Evolutionary conservation across 306 rosid genomes (phyloP).

Genomic region (Astragalus membranaceus): DNA sequence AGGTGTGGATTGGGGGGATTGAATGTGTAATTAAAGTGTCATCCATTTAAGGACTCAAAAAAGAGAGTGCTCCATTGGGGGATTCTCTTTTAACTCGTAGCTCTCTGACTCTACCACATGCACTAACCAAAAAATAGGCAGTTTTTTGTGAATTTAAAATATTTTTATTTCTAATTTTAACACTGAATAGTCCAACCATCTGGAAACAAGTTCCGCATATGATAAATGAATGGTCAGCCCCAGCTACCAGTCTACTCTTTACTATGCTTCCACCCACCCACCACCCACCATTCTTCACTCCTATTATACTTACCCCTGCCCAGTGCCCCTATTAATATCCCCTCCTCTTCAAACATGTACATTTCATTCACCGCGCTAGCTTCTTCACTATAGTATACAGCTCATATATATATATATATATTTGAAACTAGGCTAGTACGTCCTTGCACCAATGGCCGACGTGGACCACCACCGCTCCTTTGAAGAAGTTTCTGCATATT

Average conservation of each 20-base stretch:
- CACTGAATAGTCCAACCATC: not conserved
- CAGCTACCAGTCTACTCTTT: constrained; percentile 2
- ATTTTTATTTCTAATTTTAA: too few relatives aligned
- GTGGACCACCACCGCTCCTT: constrained; percentile 28
- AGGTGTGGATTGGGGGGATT: too few relatives aligned
- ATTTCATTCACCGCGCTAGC: not conserved
- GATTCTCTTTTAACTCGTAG: too few relatives aligned
- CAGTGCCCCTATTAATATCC: constrained; percentile 30
- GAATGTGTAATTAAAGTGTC: too few relatives aligned
- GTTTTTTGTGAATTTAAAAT: too few relatives aligned
- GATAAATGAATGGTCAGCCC: not conserved
- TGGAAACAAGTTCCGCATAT: not conserved
- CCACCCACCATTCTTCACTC: constrained; percentile 4
- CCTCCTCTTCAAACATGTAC: constrained; percentile 15
- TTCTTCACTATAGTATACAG: not conserved
- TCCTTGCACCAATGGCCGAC: constrained; percentile 43
- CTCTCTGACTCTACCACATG: too few relatives aligned
- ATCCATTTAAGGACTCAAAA: too few relatives aligned
- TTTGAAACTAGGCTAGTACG: too few relatives aligned
- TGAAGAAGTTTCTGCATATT: constrained; percentile 24
- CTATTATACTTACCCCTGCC: not conserved
- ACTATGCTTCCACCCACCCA: not conserved
- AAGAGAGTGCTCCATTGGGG: too few relatives aligned
- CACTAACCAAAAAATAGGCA: too few relatives aligned
- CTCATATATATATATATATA: too few relatives aligned